Base-by-base conservation (phyloP, 106 monocot species). In the Phalaenopsis equestris region DNA sequence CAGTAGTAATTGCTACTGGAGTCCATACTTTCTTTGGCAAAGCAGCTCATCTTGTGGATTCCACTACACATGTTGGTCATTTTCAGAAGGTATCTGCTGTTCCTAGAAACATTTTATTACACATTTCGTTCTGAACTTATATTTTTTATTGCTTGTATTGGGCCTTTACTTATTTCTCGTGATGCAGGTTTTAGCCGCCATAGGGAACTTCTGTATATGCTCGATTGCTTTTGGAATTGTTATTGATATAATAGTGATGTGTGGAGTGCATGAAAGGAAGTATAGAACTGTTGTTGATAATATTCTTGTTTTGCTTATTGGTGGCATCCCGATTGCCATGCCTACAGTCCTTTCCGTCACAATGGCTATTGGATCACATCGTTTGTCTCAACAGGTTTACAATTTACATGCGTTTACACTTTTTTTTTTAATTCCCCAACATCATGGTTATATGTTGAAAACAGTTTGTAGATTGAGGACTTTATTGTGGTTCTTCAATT, bases 11-110 rank as follows among this genome's bases (percentile, higher is more conserved):
- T 79, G 88, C 88, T 56, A 88, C 88, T 81, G 88, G 88, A 76
- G 86, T 88, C 56, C 88, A 88, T 78, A 88, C 88, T 46, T 88
- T 88, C 81, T 88, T 88, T 79, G 88, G 88, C 47, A 88, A 88
- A 81, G 88, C 88, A 79, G 88, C 88, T 49, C 85, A 88, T 88
- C 88, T 88, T 37, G 88, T 88, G 57, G 88, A 88, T 23, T 86
- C 88, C 46, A 88, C 88, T 56, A 81, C 81, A 56, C 88, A 88
- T 83, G 74, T 88, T 84, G 88, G 88, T 6, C 88, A 88, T 81
- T 88, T 88, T 82, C 88, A 88, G 80, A 85, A 86, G 85, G 88
- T 86, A n/a, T 82, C 68, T 80, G 19, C 78, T 43, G 21, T 46
- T 74, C 74, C 24, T 74, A 18, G 43, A 7, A 43, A 74, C 18